Percentiles rank a stretch among this genome's conserved stretches.
phyloP scores from a whole-genome alignment of 257 asterid genomes.

The Ballota nigra region DNA sequence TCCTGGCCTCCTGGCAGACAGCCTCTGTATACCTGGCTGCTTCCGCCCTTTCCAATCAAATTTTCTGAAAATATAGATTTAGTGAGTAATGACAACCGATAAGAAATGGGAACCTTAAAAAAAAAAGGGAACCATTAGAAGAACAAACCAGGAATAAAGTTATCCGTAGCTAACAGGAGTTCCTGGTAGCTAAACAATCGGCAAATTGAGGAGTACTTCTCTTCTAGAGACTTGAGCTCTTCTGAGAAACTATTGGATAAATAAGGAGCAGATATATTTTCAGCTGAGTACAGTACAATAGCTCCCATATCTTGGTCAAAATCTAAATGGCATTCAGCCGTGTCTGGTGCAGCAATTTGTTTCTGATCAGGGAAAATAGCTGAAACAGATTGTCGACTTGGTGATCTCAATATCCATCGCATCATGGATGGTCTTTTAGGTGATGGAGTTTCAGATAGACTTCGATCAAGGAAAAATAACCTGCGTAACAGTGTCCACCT shows the following conservation, averaged over 20 bases:
- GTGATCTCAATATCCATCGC: conserved; percentile 50
- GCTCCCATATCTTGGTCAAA: conserved; percentile 44
- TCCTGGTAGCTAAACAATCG: conserved; percentile 66
- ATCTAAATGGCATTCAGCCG: conserved; percentile 32
- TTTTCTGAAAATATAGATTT: conserved; percentile 46
- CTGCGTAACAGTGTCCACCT: conserved; percentile 67
- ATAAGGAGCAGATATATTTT: conserved; percentile 23
- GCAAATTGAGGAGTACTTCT: conserved; percentile 53
- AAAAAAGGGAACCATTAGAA: conserved; percentile 8
- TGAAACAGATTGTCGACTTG: conserved; percentile 58
- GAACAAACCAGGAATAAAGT: conserved; percentile 58
- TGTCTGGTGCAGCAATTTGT: conserved; percentile 35
- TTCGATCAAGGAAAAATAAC: conserved; percentile 36
- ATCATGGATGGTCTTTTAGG: conserved; percentile 45
- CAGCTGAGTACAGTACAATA: conserved; percentile 32
- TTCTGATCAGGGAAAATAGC: conserved; percentile 71
- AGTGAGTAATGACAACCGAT: conserved; percentile 2
- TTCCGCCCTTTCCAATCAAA: conserved; percentile 89
- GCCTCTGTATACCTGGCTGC: conserved; percentile 82
- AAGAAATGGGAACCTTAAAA: conserved; percentile 3
- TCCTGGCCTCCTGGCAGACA: conserved; percentile 56
- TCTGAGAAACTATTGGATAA: conserved; percentile 31
- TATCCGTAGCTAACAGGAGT: conserved; percentile 64
- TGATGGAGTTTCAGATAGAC: conserved; percentile 34
- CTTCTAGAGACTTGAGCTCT: conserved; percentile 57